Percentiles rank a stretch among this genome's conserved stretches.
Evolutionary conservation across 768 basidiomycete species (phyloP).

Genomic region (Rubroboletus satanas): DNA sequence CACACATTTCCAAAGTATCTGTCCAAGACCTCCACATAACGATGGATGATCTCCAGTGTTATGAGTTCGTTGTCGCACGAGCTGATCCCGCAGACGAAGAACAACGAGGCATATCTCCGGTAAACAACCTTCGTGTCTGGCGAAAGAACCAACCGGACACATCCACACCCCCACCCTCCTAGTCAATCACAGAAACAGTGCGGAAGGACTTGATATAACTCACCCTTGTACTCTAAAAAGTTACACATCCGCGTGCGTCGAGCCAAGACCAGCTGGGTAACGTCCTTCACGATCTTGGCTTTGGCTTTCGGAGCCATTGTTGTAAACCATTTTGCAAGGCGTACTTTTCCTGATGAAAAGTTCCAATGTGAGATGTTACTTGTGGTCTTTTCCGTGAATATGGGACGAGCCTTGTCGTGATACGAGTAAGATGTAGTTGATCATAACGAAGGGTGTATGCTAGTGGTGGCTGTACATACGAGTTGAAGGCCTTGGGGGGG

Average conservation of each 20-base stretch:
- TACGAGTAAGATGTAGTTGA: conserved; percentile 91
- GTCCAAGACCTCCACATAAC: conserved; percentile 87
- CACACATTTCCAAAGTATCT: conserved; percentile 50
- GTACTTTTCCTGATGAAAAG: conserved; percentile 69
- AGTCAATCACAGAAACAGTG: conserved; percentile 28
- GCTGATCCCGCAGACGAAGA: conserved; percentile 88
- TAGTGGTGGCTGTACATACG: conserved; percentile 31
- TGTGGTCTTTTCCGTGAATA: conserved; percentile 1
- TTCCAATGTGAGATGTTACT: conserved; percentile 9
- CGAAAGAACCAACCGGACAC: background rate
- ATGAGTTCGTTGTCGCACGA: conserved; percentile 87
- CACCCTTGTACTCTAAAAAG: conserved; percentile 94
- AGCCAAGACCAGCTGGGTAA: conserved; percentile 87
- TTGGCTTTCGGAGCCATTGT: conserved; percentile 79
- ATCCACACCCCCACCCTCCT: background rate
- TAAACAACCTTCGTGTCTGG: conserved; percentile 87
- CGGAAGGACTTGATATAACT: conserved; percentile 14
- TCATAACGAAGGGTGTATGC: conserved; percentile 43
- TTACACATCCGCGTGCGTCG: conserved; percentile 92
- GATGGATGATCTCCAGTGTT: conserved; percentile 89
- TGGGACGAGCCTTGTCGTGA: conserved; percentile 76
- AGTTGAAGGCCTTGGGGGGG: background rate
- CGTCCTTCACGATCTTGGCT: conserved; percentile 91
- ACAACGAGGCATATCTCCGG: conserved; percentile 90
- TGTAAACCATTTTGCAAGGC: conserved; percentile 94